These are phyloP conservation scores for Pichia deserticola DNA, from an alignment of 805 yeast species.

Conservation along the genomic window DNA sequence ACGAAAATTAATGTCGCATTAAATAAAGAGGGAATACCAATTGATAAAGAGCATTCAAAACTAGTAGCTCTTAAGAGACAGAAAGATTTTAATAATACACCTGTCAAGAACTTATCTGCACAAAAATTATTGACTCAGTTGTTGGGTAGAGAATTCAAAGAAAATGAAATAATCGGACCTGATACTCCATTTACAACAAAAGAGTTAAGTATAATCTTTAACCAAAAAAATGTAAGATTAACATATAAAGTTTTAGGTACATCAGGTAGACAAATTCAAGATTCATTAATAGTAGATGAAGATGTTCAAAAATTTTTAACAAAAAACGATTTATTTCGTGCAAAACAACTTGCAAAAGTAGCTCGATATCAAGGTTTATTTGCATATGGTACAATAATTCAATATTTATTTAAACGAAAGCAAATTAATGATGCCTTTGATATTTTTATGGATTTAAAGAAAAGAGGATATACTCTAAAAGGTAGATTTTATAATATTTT, in stretches of 20 bases:
- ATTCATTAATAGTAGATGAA: conserved; percentile 47
- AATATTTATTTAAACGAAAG: conserved; percentile 38
- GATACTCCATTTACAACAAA: conserved; percentile 19
- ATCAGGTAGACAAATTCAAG: conserved; percentile 47
- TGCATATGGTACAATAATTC: conserved; percentile 56
- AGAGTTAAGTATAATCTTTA: conserved; percentile 21
- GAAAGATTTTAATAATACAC: conserved; percentile 16
- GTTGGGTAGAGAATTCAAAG: conserved; percentile 14
- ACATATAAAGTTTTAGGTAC: conserved; percentile 52
- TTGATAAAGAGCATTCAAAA: not conserved
- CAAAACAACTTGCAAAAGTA: conserved; percentile 26
- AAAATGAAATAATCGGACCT: conserved; percentile 18
- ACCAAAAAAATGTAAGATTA: conserved; percentile 33
- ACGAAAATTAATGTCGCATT: conserved; percentile 13
- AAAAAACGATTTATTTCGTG: conserved; percentile 44
- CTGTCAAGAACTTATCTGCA: conserved; percentile 25
- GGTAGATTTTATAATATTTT: conserved; percentile 40
- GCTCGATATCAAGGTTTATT: conserved; percentile 40
- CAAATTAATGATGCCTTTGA: conserved; percentile 43
- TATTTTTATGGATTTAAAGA: conserved; percentile 47
- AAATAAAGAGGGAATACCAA: not conserved
- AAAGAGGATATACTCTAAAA: conserved; percentile 51
- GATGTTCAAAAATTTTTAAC: conserved; percentile 47
- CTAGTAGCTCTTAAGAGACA: conserved; percentile 8
- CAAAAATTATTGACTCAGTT: conserved; percentile 15